A percentile compares a stretch with the other conserved stretches of the same genome.
phyloP scores from a whole-genome alignment of 805 yeast species.

The Candida chauliodis region DNA sequence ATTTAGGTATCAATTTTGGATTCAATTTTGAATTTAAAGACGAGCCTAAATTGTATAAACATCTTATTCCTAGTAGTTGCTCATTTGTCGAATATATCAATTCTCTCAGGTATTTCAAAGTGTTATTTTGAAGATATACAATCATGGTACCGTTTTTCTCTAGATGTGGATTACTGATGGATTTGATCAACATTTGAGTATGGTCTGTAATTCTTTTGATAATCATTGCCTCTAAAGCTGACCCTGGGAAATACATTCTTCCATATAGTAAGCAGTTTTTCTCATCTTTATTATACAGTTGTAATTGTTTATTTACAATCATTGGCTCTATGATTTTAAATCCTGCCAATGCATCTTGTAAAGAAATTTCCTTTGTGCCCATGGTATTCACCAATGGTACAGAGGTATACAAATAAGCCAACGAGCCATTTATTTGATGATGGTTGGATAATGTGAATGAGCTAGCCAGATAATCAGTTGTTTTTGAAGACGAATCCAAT shows the following conservation, averaged over 20 bases:
- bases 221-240: conserved; percentile 82
- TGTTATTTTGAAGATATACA: conserved; percentile 65
- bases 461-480: conserved; percentile 68
- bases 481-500: conserved; percentile 64
- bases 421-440: conserved; percentile 69
- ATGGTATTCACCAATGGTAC: conserved; percentile 48
- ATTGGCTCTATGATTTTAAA: conserved; percentile 55
- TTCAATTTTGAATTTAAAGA: conserved; percentile 19
- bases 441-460: conserved; percentile 66
- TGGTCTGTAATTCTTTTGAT: conserved; percentile 57
- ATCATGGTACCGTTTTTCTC: conserved; percentile 57
- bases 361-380: conserved; percentile 48
- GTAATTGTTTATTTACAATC: conserved; percentile 10
- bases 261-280: conserved; percentile 66
- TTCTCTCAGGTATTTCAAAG: conserved; percentile 64
- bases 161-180: conserved; percentile 64
- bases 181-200: conserved; percentile 67
- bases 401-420: conserved; percentile 77
- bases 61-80: conserved; percentile 74
- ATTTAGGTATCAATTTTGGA: conserved; percentile 37
- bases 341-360: conserved; percentile 69
- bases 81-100: conserved; percentile 81
- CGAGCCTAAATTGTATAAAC: conserved; percentile 63
- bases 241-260: conserved; percentile 81
- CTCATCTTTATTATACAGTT: not conserved